Base-by-base conservation (phyloP, 116 monocot species). In the Dioscorea cayenensis region DNA sequence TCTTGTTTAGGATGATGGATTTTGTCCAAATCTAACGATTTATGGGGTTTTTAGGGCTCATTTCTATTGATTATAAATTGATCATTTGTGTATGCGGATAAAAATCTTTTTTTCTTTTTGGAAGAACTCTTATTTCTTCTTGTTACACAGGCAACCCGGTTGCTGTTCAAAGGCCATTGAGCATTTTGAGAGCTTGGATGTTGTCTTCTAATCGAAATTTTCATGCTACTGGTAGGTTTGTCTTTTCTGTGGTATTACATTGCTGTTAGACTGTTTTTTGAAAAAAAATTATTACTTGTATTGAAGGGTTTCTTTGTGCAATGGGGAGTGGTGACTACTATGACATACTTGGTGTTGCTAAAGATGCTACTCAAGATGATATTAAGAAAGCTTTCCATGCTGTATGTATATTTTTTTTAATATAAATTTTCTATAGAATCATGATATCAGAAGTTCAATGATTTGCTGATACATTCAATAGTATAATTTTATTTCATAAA, bases 381-480 rank as follows among this genome's bases (percentile, higher is more conserved):
- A 85, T 96, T 60, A 96, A 90, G 73, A 92, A 92, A 65, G 92
- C 96, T 59, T 96, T 96, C 64, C 92, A 82, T 74, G 73, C 64
- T 23, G 95, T 90, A 79, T 80, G 89, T 78, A 72, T 77, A 35
- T 63, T 19, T 19, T 65, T 73, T 27, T 64, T 4, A 25, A 32
- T 11, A 13, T 64, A 49, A 7, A 7, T 60, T 21, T 68, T 13
- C 16, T n/a, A 6, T 43, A 43, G 12, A 43, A 43, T 43, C 12
- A 10, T 43, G 7, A 10, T 43, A 12, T 43, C 12, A 0, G 43
- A 32, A 7, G 5, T 10, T 43, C 1, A 43, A 43, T 12, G 3
- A 8, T 43, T 43, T 43, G 43, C 43, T 43, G 5, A 12, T 43
- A 43, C 12, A 10, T 43, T 7, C 43, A 10, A 10, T 6, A 7